A percentile compares a stretch with the other conserved stretches of the same genome.
Conservation (phyloP, 176 grass and related monocot species). For the Rhynchospora pubera region DNA sequence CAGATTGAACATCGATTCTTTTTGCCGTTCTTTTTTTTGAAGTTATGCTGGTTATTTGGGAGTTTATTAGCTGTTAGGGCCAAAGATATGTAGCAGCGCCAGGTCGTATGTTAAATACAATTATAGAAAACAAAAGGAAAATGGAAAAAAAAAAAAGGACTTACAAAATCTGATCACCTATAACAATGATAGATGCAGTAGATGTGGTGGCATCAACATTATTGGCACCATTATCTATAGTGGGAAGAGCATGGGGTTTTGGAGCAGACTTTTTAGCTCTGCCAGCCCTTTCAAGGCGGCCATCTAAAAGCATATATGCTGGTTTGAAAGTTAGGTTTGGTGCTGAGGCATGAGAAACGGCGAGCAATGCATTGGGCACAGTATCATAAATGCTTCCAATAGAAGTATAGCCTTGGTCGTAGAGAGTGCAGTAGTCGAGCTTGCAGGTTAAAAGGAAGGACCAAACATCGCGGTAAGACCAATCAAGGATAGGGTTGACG, state of each 20-base stretch:
- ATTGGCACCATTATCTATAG: conserved; percentile 33
- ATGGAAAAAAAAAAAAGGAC: conserved; percentile 28
- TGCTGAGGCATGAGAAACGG: conserved; percentile 39
- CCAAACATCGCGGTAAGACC: conserved; percentile 99
- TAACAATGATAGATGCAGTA: conserved; percentile 64
- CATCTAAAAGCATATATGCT: conserved; percentile 94
- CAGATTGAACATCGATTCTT: background rate
- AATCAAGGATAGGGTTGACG: conserved; percentile 99
- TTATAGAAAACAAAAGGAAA: background rate
- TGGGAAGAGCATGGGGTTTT: conserved; percentile 29
- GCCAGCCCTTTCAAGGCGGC: conserved; percentile 95
- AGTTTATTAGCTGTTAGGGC: background rate
- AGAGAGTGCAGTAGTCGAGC: conserved; percentile 89
- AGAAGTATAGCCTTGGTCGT: conserved; percentile 99
- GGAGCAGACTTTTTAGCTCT: conserved; percentile 63
- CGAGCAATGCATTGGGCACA: conserved; percentile 90
- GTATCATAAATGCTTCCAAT: conserved; percentile 99
- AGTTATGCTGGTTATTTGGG: background rate
- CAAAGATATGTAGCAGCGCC: background rate
- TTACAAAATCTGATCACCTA: conserved; percentile 95
- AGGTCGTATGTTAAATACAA: conserved; percentile 7
- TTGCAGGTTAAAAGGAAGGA: conserved; percentile 93
- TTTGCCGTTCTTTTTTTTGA: background rate
- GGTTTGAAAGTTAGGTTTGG: conserved; percentile 73
- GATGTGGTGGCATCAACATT: conserved; percentile 30